Percentiles rank a stretch among this genome's conserved stretches.
phyloP scores from a whole-genome alignment of 148 eudicot genomes.

The Dianthus caryophyllus region DNA sequence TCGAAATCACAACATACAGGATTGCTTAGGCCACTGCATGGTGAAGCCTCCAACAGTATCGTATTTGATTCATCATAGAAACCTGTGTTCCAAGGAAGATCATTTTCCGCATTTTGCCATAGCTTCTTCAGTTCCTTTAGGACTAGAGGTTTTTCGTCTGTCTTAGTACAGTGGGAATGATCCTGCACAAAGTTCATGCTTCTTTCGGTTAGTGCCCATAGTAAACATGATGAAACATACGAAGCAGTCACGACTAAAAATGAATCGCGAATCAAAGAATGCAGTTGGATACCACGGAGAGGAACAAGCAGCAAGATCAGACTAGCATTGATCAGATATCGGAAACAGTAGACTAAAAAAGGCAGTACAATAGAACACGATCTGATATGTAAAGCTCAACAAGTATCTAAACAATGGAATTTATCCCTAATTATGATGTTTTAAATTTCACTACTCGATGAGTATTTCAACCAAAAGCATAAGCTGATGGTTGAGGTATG shows the following conservation, averaged over 20 bases:
- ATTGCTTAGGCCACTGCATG: slow-evolving; percentile 71
- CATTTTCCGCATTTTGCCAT: slow-evolving; percentile 49
- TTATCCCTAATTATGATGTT: too few relatives aligned
- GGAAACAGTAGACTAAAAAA: too few relatives aligned
- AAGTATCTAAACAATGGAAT: too few relatives aligned
- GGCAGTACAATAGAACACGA: too few relatives aligned
- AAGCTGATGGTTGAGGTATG: too few relatives aligned
- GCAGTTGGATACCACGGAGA: not conserved
- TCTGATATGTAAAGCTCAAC: too few relatives aligned
- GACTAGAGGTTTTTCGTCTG: slow-evolving; percentile 64
- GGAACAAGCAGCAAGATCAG: not conserved
- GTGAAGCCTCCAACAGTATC: slow-evolving; percentile 80
- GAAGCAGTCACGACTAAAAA: not conserved
- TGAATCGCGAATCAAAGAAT: not conserved
- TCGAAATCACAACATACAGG: slow-evolving; percentile 47
- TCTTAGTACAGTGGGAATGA: slow-evolving; percentile 63
- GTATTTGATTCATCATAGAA: slow-evolving; percentile 70
- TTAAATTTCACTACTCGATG: too few relatives aligned
- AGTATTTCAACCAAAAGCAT: too few relatives aligned
- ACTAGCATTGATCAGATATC: too few relatives aligned
- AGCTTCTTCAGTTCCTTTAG: slow-evolving; percentile 66
- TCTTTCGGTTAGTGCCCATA: slow-evolving; percentile 1
- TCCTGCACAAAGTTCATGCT: slow-evolving; percentile 43
- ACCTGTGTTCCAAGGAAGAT: slow-evolving; percentile 70
- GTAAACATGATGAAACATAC: not conserved